Conservation (phyloP, 129 eudicot species). For the Saposhnikovia divaricata region DNA sequence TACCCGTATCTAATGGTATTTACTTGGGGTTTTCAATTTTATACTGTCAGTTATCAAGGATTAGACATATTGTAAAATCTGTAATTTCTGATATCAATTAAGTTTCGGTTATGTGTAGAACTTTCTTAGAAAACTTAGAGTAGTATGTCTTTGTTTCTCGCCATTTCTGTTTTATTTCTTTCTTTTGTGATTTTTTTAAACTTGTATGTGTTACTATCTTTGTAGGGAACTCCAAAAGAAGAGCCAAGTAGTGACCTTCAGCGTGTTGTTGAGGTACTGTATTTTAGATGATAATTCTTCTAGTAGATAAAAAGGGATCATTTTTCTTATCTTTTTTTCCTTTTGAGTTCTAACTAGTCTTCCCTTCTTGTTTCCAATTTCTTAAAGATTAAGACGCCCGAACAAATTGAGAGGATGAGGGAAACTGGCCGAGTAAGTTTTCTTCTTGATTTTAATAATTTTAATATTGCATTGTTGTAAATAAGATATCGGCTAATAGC, state of each 20-base stretch:
- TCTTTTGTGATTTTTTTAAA: not conserved
- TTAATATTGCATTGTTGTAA: not conserved
- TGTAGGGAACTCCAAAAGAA: constrained; percentile 81
- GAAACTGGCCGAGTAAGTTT: constrained; percentile 78
- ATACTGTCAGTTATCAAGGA: not conserved
- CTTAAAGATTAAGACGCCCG: constrained; percentile 83
- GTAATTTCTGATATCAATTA: not conserved
- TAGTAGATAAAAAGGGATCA: not conserved
- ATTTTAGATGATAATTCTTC: not conserved
- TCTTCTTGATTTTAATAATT: not conserved
- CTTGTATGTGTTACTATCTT: not conserved
- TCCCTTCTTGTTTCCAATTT: constrained; percentile 4
- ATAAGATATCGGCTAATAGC: not conserved
- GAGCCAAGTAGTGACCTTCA: constrained; percentile 90
- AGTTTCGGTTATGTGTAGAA: not conserved
- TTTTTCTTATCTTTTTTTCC: not conserved
- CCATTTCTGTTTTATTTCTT: not conserved
- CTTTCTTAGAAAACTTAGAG: not conserved
- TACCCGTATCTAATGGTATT: no score
- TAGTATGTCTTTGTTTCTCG: not conserved
- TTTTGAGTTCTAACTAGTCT: constrained; percentile 7
- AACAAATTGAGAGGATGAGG: constrained; percentile 82
- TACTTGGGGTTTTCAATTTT: no score
- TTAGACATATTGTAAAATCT: not conserved
- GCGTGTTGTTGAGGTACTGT: constrained; percentile 79